phyloP scores from a whole-genome alignment of 164 flowering plant genomes.

The Aristolochia fimbriata region DNA sequence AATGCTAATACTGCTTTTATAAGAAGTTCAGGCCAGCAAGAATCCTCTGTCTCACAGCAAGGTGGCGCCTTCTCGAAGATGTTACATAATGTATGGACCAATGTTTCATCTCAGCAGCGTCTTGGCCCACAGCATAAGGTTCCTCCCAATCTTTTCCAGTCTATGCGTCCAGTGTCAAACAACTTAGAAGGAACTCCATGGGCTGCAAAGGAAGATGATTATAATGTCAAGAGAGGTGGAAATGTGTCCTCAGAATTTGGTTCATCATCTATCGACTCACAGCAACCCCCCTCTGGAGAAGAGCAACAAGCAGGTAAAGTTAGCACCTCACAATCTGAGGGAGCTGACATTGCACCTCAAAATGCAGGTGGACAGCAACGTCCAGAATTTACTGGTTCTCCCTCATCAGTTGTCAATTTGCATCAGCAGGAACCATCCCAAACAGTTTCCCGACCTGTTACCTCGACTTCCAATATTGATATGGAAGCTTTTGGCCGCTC shows the following conservation, averaged over 20 bases:
- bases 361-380: slow-evolving; percentile 8
- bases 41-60: slow-evolving; percentile 20
- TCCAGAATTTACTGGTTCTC: slow-evolving; percentile 4
- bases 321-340: slow-evolving; percentile 20
- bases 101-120: slow-evolving; percentile 31
- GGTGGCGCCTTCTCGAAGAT: slow-evolving; percentile 33
- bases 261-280: slow-evolving; percentile 20
- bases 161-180: slow-evolving; percentile 20
- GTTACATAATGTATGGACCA: slow-evolving; percentile 34
- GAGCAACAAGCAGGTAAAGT: slow-evolving; percentile 24
- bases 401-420: slow-evolving; percentile 3
- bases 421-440: slow-evolving; percentile 17
- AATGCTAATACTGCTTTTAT: slow-evolving; percentile 14
- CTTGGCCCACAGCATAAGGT: slow-evolving; percentile 20
- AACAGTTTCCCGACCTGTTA: not conserved
- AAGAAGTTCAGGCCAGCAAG: slow-evolving; percentile 25
- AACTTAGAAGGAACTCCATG: slow-evolving; percentile 20
- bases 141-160: slow-evolving; percentile 21
- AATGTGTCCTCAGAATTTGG: slow-evolving; percentile 21
- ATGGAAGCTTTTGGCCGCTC: slow-evolving; percentile 57
- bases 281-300: slow-evolving; percentile 20
- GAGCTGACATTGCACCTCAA: slow-evolving; percentile 9
- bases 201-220: slow-evolving; percentile 24
- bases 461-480: slow-evolving; percentile 20
- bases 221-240: slow-evolving; percentile 24